These are phyloP conservation scores for Heliocybe sulcata DNA, from an alignment of 1,284 basidiomycete genomes.

Conservation along the genomic window DNA sequence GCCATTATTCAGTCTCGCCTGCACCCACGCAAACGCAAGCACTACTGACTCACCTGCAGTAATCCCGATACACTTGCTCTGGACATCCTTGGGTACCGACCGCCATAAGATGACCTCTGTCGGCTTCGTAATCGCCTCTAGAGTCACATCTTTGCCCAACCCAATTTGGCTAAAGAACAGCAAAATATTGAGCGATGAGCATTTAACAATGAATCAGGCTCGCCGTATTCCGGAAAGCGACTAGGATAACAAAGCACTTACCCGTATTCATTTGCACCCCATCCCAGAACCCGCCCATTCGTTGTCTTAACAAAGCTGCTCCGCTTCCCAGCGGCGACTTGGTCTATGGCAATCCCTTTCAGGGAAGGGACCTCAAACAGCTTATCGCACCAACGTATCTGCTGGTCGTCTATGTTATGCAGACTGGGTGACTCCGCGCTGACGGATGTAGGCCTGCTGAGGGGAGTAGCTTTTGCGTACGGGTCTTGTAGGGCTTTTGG, in stretches of 20 bases:
- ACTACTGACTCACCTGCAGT: conserved; percentile 44
- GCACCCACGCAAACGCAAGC: neutral
- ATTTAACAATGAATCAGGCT: neutral
- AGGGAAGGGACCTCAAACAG: conserved; percentile 82
- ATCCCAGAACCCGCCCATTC: conserved; percentile 78
- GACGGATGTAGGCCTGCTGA: conserved; percentile 16
- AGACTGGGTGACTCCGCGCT: conserved; percentile 12
- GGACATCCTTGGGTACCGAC: conserved; percentile 43
- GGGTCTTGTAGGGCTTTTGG: conserved; percentile 51
- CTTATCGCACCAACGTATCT: conserved; percentile 49
- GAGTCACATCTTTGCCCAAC: conserved; percentile 60
- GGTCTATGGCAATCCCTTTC: conserved; percentile 52
- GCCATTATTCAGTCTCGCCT: neutral
- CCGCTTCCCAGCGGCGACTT: conserved; percentile 70
- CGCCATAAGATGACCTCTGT: conserved; percentile 79
- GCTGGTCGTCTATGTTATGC: conserved; percentile 19
- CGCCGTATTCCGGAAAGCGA: neutral
- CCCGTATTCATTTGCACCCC: conserved; percentile 86
- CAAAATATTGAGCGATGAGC: conserved; percentile 2
- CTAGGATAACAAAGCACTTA: conserved; percentile 23
- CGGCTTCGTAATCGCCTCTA: conserved; percentile 75
- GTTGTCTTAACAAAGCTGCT: conserved; percentile 69
- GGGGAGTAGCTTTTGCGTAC: conserved; percentile 30
- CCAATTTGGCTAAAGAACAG: conserved; percentile 63
- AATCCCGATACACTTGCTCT: conserved; percentile 58